Evolutionary conservation across 805 yeast species (phyloP).

Genomic region (Nakazawaea laoshanensis): DNA sequence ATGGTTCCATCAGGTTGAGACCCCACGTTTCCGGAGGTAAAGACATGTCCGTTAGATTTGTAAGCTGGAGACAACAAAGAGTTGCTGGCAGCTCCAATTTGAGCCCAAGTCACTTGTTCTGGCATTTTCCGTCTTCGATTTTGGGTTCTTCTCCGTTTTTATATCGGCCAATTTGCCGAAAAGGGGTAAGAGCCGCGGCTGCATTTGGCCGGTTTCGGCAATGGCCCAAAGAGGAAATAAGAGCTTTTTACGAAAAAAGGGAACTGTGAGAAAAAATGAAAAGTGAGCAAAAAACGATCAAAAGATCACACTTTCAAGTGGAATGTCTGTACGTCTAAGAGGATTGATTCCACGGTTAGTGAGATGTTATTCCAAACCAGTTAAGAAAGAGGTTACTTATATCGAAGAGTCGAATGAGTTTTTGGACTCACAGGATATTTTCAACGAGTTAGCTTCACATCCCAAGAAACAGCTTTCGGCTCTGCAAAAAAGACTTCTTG

Average conservation of each 20-base stretch:
- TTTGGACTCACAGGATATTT: constrained; percentile 1
- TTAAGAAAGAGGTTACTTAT: too few species aligned
- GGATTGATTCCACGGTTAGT: too few species aligned
- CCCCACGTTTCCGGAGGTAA: constrained; percentile 43
- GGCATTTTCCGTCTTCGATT: constrained; percentile 5
- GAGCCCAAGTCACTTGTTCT: constrained; percentile 26
- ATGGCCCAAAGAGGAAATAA: too few species aligned
- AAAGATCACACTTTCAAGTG: too few species aligned
- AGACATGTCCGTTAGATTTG: constrained; percentile 31
- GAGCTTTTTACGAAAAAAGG: neutral
- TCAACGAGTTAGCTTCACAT: constrained; percentile 3
- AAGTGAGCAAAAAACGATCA: too few species aligned
- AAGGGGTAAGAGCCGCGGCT: too few species aligned
- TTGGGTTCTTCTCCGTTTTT: too few species aligned
- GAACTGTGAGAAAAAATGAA: too few species aligned
- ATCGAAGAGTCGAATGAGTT: constrained; percentile 2
- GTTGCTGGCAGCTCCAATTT: constrained; percentile 21
- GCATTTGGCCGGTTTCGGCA: too few species aligned
- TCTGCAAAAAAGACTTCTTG: neutral
- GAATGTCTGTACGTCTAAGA: too few species aligned
- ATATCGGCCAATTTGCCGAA: too few species aligned
- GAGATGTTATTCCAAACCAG: too few species aligned
- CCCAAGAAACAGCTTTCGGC: constrained; percentile 1
- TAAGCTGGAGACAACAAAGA: constrained; percentile 31
- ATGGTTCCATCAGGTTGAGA: constrained; percentile 25